phyloP scores from a whole-genome alignment of 2,329 filamentous ascomycete species.

The Penicillium sp. region DNA sequence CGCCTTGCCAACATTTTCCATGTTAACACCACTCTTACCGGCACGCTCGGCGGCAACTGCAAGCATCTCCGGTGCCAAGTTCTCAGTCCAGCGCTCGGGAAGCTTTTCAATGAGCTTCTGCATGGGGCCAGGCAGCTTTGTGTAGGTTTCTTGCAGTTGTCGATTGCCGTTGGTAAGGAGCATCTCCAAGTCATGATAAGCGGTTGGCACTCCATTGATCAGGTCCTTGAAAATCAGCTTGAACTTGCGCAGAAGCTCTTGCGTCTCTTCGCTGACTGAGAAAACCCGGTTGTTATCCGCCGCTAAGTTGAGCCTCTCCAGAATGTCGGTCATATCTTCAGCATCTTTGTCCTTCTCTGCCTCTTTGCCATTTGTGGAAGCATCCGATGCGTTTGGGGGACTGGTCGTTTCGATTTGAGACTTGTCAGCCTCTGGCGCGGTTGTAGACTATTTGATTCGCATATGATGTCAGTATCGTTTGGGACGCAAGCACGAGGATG shows the following conservation, averaged over 20 bases:
- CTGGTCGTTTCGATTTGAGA: conserved; percentile 5
- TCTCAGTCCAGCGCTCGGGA: conserved; percentile 76
- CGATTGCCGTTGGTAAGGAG: conserved; percentile 64
- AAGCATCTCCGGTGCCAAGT: conserved; percentile 77
- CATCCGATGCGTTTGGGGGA: conserved; percentile 2
- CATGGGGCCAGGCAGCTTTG: conserved; percentile 72
- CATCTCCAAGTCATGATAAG: conserved; percentile 83
- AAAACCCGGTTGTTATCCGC: conserved; percentile 85
- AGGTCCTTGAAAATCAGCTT: conserved; percentile 90
- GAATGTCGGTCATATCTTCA: conserved; percentile 73
- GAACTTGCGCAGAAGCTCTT: conserved; percentile 79
- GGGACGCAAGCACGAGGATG: background rate
- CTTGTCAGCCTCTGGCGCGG: background rate
- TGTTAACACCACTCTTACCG: conserved; percentile 60
- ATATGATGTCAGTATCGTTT: background rate
- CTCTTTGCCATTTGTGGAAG: conserved; percentile 37
- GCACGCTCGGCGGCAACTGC: conserved; percentile 74
- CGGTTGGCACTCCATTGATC: conserved; percentile 88
- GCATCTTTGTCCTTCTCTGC: conserved; percentile 65
- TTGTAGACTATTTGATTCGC: conserved; percentile 8
- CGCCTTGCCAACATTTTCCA: conserved; percentile 52
- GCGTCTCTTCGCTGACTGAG: conserved; percentile 79
- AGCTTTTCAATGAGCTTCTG: conserved; percentile 85
- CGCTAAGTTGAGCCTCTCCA: conserved; percentile 81
- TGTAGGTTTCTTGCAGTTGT: conserved; percentile 66